Conservation (phyloP, 139 green algal species). For the Chloropicon primus region DNA sequence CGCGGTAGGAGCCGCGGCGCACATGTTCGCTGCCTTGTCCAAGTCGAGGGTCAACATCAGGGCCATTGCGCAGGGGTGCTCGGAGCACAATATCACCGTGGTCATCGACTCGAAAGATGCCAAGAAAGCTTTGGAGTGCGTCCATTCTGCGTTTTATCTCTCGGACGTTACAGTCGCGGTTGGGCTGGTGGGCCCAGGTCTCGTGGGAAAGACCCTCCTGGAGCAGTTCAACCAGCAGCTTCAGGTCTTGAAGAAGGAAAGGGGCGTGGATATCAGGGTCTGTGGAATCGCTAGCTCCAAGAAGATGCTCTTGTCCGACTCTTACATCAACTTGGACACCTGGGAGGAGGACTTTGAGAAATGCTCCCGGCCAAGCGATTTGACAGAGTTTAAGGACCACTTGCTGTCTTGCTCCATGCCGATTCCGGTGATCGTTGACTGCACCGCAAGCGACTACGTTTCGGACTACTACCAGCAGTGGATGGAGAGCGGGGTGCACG, state of each 20-base stretch:
- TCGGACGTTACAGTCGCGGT: constrained; percentile 72
- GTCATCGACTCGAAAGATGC: constrained; percentile 63
- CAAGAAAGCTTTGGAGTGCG: constrained; percentile 46
- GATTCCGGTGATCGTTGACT: constrained; percentile 74
- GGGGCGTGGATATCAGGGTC: constrained; percentile 76
- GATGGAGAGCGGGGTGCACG: constrained; percentile 61
- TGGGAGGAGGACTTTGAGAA: constrained; percentile 56
- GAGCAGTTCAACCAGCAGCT: constrained; percentile 69
- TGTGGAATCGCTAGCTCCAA: constrained; percentile 53
- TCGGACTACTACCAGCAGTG: constrained; percentile 40
- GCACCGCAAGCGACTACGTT: constrained; percentile 64
- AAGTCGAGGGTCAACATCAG: constrained; percentile 20
- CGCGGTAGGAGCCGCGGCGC: background rate
- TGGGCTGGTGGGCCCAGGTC: constrained; percentile 76
- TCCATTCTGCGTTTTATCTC: constrained; percentile 92
- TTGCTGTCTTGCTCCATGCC: background rate
- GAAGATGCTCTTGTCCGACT: constrained; percentile 68
- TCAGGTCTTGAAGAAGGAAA: constrained; percentile 49
- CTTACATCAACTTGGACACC: constrained; percentile 52
- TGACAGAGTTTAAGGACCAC: background rate
- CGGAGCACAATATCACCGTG: constrained; percentile 98
- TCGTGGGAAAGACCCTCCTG: constrained; percentile 82
- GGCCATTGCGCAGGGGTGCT: constrained; percentile 63
- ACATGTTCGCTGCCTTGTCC: background rate
- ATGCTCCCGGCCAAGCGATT: background rate